Evolutionary conservation across 2,329 filamentous ascomycete genomes (phyloP).

Genomic region (Drechslera avenae): DNA sequence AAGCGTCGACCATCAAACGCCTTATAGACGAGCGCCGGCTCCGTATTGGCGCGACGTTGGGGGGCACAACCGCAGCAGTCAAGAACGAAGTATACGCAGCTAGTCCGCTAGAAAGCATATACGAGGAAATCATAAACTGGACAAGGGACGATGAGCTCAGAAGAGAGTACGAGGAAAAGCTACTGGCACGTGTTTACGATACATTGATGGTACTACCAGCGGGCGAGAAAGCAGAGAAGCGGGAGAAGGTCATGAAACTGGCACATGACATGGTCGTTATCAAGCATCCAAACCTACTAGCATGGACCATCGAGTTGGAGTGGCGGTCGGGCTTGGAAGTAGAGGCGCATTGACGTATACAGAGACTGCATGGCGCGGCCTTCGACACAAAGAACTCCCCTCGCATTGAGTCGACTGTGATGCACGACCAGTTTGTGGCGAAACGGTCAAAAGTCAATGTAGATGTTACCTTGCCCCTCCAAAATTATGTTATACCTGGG

Average conservation of each 20-base stretch:
- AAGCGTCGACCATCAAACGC: constrained; percentile 86
- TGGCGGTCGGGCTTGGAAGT: constrained; percentile 67
- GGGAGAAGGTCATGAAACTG: constrained; percentile 73
- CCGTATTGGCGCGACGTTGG: constrained; percentile 80
- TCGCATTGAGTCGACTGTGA: neutral
- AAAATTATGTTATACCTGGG: neutral
- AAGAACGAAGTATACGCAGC: constrained; percentile 80
- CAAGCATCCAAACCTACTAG: constrained; percentile 84
- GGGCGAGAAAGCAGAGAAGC: constrained; percentile 72
- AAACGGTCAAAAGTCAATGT: too few species aligned
- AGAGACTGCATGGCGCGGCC: constrained; percentile 4
- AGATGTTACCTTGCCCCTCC: too few species aligned
- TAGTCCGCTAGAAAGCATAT: constrained; percentile 80
- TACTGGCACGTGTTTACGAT: constrained; percentile 81
- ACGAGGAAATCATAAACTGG: constrained; percentile 88
- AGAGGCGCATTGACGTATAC: constrained; percentile 18
- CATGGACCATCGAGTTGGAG: constrained; percentile 89
- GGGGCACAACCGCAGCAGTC: constrained; percentile 83
- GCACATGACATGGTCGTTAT: constrained; percentile 96
- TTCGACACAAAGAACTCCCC: too few species aligned
- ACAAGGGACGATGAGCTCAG: constrained; percentile 82
- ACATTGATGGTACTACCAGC: constrained; percentile 70
- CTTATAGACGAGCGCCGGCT: constrained; percentile 89
- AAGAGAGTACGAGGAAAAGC: constrained; percentile 86
- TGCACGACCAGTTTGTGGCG: too few species aligned